A percentile compares a stretch with the other conserved stretches of the same genome.
phyloP scores from a whole-genome alignment of 768 basidiomycete species.

The Termitomyces sp. region DNA sequence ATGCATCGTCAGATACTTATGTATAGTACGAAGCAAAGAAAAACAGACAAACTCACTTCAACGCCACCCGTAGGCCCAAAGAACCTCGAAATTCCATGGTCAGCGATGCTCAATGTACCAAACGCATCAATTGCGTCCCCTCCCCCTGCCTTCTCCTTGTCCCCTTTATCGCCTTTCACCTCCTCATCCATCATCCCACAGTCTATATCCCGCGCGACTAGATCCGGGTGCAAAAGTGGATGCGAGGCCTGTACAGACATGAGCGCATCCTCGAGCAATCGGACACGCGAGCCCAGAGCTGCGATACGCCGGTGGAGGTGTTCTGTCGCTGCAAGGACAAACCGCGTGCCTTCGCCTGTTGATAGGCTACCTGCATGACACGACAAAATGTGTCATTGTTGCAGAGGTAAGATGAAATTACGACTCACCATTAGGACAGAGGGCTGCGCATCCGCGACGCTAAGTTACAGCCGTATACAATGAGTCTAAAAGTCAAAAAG shows the following conservation, averaged over 20 bases:
- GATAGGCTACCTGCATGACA: constrained; percentile 53
- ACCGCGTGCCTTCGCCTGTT: constrained; percentile 74
- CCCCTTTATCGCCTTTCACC: neutral
- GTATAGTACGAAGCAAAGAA: neutral
- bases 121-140: constrained; percentile 50
- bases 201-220: constrained; percentile 30
- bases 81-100: constrained; percentile 56
- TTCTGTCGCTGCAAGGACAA: constrained; percentile 62
- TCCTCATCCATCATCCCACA: constrained; percentile 11
- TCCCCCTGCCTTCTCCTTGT: constrained; percentile 6
- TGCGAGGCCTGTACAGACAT: constrained; percentile 48
- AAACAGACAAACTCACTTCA: constrained; percentile 40
- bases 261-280: constrained; percentile 51
- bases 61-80: constrained; percentile 66
- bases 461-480: constrained; percentile 15
- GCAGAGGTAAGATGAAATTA: constrained; percentile 1
- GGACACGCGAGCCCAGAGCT: constrained; percentile 48
- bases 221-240: constrained; percentile 53
- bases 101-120: constrained; percentile 56
- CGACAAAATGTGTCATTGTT: neutral
- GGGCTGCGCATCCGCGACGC: constrained; percentile 61
- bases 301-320: constrained; percentile 57
- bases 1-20: neutral
- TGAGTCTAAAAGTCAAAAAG: neutral
- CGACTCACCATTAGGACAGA: constrained; percentile 65